These are phyloP conservation scores for Novymonas esmeraldas DNA, from an alignment of 208 protist species.

Conservation along the genomic window DNA sequence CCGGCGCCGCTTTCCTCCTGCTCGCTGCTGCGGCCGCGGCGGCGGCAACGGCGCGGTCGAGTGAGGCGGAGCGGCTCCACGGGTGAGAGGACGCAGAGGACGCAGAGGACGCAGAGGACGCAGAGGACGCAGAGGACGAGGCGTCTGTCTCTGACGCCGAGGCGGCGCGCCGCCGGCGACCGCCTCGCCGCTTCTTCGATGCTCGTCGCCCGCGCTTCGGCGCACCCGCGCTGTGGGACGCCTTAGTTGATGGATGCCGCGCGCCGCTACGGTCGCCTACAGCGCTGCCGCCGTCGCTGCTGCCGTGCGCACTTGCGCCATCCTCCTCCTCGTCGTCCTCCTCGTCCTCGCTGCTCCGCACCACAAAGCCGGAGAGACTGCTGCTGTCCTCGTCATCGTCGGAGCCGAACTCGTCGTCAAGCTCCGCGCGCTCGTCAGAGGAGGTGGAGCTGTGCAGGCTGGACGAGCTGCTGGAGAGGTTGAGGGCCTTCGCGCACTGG, in stretches of 20 bases:
- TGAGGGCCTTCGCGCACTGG: conserved; percentile 26
- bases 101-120: conserved; percentile 3
- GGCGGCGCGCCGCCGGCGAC: too few relatives aligned
- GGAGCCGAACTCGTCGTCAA: conserved; percentile 45
- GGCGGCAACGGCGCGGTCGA: conserved; percentile 7
- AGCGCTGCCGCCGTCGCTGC: background rate
- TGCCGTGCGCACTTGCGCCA: conserved; percentile 1
- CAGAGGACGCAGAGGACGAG: background rate
- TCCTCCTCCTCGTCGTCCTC: conserved; percentile 37
- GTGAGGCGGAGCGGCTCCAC: conserved; percentile 16
- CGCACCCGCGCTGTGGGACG: background rate
- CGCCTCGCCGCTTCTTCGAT: background rate
- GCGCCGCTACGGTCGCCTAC: background rate
- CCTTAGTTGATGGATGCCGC: background rate
- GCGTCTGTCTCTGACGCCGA: background rate
- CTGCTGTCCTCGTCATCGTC: conserved; percentile 45
- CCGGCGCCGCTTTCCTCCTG: background rate
- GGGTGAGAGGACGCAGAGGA: background rate
- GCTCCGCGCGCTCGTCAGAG: conserved; percentile 58
- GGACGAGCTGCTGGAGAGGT: conserved; percentile 37
- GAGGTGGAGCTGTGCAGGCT: conserved; percentile 70
- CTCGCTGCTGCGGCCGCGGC: too few relatives aligned
- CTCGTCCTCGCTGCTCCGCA: conserved; percentile 54
- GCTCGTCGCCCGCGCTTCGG: too few relatives aligned
- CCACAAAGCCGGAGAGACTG: conserved; percentile 66